Evolutionary conservation across 306 rosid species (phyloP).

Genomic region (Malus fusca): DNA sequence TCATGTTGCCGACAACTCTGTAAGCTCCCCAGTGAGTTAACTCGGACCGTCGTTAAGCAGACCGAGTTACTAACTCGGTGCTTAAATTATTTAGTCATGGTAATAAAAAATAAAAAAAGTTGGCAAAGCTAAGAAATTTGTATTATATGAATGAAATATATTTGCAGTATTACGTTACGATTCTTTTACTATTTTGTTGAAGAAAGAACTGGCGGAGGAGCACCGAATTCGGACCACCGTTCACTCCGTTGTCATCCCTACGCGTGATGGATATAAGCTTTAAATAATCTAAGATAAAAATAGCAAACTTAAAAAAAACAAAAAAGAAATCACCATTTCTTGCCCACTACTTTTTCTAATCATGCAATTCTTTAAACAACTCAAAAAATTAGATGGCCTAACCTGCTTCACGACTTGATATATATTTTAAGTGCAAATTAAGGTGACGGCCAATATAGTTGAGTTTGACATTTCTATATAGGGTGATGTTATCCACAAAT

Average conservation of each 20-base stretch:
- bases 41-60: not conserved
- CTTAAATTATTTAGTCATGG: not conserved
- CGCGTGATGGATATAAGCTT: too few relatives aligned
- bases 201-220: too few relatives aligned
- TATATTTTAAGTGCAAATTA: too few relatives aligned
- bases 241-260: too few relatives aligned
- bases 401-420: not conserved
- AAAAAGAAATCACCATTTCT: not conserved
- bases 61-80: constrained; percentile 11
- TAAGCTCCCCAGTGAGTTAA: not conserved
- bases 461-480: too few relatives aligned
- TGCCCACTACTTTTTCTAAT: not conserved
- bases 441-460: too few relatives aligned
- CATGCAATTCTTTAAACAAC: not conserved
- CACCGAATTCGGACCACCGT: too few relatives aligned
- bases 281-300: not conserved
- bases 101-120: not conserved
- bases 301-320: not conserved
- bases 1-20: constrained; percentile 3
- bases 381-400: not conserved
- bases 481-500: too few relatives aligned
- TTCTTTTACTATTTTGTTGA: too few relatives aligned
- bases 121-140: not conserved
- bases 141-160: too few relatives aligned
- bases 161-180: too few relatives aligned